Percentiles rank a stretch among this genome's conserved stretches.
These are phyloP conservation scores for Fusarium compactum DNA, from an alignment of 2,329 filamentous ascomycete species.

Conservation along the genomic window DNA sequence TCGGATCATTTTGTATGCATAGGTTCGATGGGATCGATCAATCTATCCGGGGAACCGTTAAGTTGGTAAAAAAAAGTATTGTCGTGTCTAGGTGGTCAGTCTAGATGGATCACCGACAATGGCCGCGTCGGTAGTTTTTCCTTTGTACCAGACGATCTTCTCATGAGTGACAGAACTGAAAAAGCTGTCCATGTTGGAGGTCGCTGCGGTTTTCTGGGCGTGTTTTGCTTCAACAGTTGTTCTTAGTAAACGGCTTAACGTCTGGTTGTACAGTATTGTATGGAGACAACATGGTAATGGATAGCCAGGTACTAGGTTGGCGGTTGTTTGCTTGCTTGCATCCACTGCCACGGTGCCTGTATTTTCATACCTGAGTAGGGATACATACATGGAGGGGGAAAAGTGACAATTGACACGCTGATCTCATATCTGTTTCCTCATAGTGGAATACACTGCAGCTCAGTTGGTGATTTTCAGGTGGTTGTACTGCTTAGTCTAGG, in stretches of 20 bases:
- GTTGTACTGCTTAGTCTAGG: constrained; percentile 26
- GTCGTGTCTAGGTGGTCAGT: constrained; percentile 23
- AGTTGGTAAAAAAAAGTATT: constrained; percentile 21
- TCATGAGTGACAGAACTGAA: constrained; percentile 28
- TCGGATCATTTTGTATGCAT: not conserved
- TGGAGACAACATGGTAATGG: not conserved
- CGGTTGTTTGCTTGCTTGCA: not conserved
- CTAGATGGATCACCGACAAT: constrained; percentile 29
- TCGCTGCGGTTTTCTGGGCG: constrained; percentile 15
- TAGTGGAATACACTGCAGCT: constrained; percentile 20
- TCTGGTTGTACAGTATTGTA: not conserved
- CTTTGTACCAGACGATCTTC: constrained; percentile 38
- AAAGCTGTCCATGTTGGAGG: constrained; percentile 25
- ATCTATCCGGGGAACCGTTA: not conserved
- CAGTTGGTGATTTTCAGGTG: constrained; percentile 31
- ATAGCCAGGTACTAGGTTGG: not conserved
- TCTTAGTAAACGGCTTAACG: constrained; percentile 15
- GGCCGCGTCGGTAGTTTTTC: constrained; percentile 28
- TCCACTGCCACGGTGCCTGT: not conserved
- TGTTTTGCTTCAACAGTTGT: constrained; percentile 8
- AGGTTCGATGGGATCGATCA: not conserved
- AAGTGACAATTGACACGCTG: constrained; percentile 30
- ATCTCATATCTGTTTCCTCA: constrained; percentile 41
- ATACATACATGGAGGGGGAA: not conserved
- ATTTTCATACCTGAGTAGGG: not conserved